Conservation (phyloP, 106 monocot species). For the Dactylorhiza incarnata region DNA sequence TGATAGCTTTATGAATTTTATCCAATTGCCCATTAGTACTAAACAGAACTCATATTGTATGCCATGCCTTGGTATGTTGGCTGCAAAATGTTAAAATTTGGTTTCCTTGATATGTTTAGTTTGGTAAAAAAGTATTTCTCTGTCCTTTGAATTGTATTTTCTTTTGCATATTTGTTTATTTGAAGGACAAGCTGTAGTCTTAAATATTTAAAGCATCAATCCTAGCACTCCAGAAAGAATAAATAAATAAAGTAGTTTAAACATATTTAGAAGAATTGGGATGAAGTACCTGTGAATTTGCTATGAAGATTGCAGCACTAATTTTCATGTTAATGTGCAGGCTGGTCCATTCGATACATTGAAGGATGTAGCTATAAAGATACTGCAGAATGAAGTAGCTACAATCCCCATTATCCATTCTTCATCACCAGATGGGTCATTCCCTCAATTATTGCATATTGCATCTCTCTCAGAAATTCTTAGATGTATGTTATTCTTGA, state of each 20-base stretch:
- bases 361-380: constrained; percentile 84
- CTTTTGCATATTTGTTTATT: not conserved
- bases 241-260: not conserved
- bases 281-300: not conserved
- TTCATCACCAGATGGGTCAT: constrained; percentile 64
- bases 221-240: not conserved
- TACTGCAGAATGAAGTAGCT: constrained; percentile 78
- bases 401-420: constrained; percentile 84
- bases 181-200: not conserved
- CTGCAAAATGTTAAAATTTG: not conserved
- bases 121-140: not conserved
- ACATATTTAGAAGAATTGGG: not conserved
- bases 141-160: not conserved
- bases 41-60: not conserved
- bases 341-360: constrained; percentile 80
- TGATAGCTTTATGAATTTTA: too few relatives aligned
- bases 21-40: too few relatives aligned
- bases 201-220: not conserved
- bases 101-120: not conserved
- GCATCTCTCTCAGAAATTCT: constrained; percentile 87
- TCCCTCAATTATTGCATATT: constrained; percentile 78
- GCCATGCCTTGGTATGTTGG: not conserved
- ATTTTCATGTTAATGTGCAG: constrained; percentile 25
- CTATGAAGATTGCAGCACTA: not conserved
- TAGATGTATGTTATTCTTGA: constrained; percentile 37